A percentile compares a stretch with the other conserved stretches of the same genome.
These are phyloP conservation scores for Comarum palustre DNA, from an alignment of 306 rosid genomes.

Conservation along the genomic window DNA sequence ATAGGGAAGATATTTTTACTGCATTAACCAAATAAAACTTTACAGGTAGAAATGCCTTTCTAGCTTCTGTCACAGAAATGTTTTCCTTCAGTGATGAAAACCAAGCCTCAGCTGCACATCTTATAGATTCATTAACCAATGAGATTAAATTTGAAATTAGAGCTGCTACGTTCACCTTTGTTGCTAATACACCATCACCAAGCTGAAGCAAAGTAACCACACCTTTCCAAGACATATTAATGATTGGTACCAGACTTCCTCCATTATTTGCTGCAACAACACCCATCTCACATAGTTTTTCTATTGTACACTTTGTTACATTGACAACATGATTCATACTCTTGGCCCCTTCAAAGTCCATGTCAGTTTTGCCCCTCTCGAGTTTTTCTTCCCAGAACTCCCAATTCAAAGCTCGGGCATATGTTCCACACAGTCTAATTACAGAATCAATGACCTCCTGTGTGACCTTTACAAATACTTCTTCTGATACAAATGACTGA, in stretches of 20 bases:
- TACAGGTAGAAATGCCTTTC: constrained; percentile 74
- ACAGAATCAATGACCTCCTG: constrained; percentile 54
- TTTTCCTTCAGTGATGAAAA: constrained; percentile 43
- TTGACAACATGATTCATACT: constrained; percentile 45
- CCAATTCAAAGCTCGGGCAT: constrained; percentile 44
- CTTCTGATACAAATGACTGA: constrained; percentile 51
- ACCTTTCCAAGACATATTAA: constrained; percentile 88
- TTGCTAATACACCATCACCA: constrained; percentile 47
- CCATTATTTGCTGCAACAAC: constrained; percentile 76
- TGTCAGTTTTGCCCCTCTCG: constrained; percentile 23
- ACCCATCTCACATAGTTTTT: constrained; percentile 68
- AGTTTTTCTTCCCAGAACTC: constrained; percentile 39
- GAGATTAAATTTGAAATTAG: constrained; percentile 53
- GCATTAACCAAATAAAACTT: constrained; percentile 82
- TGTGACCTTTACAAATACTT: constrained; percentile 38
- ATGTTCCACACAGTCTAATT: constrained; percentile 57
- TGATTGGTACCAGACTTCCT: constrained; percentile 72
- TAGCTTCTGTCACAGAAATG: constrained; percentile 72
- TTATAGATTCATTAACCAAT: constrained; percentile 62
- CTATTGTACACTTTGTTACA: constrained; percentile 52
- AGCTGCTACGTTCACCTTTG: constrained; percentile 45
- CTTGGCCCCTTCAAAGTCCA: constrained; percentile 35
- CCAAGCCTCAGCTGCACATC: constrained; percentile 69
- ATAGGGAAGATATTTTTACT: constrained; percentile 64
- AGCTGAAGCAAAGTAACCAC: constrained; percentile 83